phyloP scores from a whole-genome alignment of 345 rosid genomes.

The Salix koriyanagi region DNA sequence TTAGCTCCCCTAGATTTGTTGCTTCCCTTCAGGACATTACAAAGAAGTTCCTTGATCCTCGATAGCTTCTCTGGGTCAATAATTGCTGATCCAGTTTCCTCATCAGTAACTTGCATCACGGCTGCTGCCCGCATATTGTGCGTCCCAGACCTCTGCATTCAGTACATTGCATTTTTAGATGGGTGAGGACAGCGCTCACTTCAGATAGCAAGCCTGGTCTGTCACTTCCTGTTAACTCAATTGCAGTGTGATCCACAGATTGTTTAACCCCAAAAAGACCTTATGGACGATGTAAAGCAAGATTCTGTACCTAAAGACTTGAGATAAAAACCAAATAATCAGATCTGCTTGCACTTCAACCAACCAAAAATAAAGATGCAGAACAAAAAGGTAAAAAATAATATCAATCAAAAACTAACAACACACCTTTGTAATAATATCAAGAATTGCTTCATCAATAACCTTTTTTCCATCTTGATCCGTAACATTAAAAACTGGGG shows the following conservation, averaged over 20 bases:
- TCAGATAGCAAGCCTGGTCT: slow-evolving; percentile 91
- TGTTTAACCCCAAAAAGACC: slow-evolving; percentile 72
- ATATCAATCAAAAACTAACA: not conserved
- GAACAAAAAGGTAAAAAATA: not conserved
- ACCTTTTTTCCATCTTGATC: slow-evolving; percentile 88
- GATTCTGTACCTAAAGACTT: slow-evolving; percentile 86
- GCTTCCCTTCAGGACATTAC: slow-evolving; percentile 77
- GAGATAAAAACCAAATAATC: slow-evolving; percentile 13
- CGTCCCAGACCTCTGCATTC: slow-evolving; percentile 93
- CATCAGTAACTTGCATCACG: slow-evolving; percentile 80
- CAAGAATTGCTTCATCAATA: slow-evolving; percentile 64
- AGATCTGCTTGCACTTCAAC: slow-evolving; percentile 1
- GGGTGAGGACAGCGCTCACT: slow-evolving; percentile 72
- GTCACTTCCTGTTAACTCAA: slow-evolving; percentile 87
- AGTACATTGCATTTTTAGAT: slow-evolving; percentile 80
- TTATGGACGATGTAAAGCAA: slow-evolving; percentile 59
- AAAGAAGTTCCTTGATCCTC: slow-evolving; percentile 58
- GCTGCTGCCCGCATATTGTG: slow-evolving; percentile 90
- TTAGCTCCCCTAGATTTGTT: slow-evolving; percentile 61
- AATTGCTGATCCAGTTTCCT: slow-evolving; percentile 59
- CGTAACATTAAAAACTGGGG: slow-evolving; percentile 77
- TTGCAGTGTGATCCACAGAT: slow-evolving; percentile 61
- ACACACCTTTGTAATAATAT: slow-evolving; percentile 70
- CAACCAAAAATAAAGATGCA: not conserved
- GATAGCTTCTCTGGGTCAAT: slow-evolving; percentile 60